Conservation (phyloP, 1,284 basidiomycete species). For the Gomphus bonarii region DNA sequence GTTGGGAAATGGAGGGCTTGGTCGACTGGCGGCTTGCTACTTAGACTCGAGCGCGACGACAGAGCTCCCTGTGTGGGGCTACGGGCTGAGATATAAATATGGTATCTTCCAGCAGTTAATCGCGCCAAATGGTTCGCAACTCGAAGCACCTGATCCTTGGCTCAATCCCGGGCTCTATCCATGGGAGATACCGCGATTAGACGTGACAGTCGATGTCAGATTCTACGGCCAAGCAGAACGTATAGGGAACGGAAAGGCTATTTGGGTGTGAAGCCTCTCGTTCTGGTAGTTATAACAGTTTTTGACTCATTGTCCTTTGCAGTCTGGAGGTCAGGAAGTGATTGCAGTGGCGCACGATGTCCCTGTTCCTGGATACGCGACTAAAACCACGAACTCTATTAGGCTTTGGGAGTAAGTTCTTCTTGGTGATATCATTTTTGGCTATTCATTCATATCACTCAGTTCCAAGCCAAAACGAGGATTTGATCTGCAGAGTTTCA, state of each 20-base stretch:
- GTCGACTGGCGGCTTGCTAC: conserved; percentile 89
- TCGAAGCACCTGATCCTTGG: conserved; percentile 92
- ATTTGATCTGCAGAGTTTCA: conserved; percentile 89
- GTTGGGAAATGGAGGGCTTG: conserved; percentile 83
- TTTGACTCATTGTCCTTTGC: conserved; percentile 25
- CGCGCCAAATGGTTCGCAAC: conserved; percentile 72
- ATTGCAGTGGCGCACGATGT: conserved; percentile 85
- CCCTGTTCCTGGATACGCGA: conserved; percentile 81
- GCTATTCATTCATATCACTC: neutral
- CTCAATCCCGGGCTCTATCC: conserved; percentile 70
- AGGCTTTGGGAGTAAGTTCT: conserved; percentile 57
- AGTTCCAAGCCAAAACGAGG: conserved; percentile 74
- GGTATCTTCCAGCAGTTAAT: conserved; percentile 94
- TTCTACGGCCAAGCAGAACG: conserved; percentile 81
- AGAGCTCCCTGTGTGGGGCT: conserved; percentile 81
- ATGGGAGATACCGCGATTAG: conserved; percentile 82
- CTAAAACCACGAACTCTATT: conserved; percentile 69
- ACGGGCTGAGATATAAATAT: conserved; percentile 81
- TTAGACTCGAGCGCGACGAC: conserved; percentile 78
- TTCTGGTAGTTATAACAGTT: neutral
- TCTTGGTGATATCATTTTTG: neutral
- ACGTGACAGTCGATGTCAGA: conserved; percentile 72
- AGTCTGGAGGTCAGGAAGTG: conserved; percentile 88
- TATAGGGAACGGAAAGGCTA: conserved; percentile 45
- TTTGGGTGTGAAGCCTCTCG: conserved; percentile 12